A percentile compares a stretch with the other conserved stretches of the same genome.
These are phyloP conservation scores for Dactylis glomerata DNA, from an alignment of 176 grass and related monocot species.

Conservation along the genomic window DNA sequence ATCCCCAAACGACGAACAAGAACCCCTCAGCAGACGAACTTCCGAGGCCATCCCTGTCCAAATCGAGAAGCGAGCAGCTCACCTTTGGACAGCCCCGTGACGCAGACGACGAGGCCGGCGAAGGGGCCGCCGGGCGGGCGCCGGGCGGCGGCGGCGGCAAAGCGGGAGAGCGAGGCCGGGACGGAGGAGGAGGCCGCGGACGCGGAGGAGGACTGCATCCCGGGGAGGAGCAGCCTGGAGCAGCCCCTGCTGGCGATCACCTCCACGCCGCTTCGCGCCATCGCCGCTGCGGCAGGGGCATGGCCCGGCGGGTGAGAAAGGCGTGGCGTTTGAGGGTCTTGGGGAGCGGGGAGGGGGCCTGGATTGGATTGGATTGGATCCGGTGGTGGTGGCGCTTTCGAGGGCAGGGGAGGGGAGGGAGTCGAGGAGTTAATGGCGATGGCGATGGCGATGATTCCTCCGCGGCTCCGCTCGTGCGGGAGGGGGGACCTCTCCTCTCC, in stretches of 20 bases:
- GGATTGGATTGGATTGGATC: slow-evolving; percentile 11
- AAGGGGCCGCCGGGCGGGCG: slow-evolving; percentile 46
- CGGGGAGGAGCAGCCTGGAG: slow-evolving; percentile 64
- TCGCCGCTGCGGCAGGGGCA: slow-evolving; percentile 24
- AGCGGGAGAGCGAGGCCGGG: slow-evolving; percentile 24
- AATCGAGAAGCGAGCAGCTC: neutral
- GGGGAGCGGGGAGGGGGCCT: neutral
- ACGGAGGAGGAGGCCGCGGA: slow-evolving; percentile 44
- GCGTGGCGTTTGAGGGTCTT: neutral
- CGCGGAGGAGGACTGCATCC: slow-evolving; percentile 48
- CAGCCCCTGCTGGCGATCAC: slow-evolving; percentile 77
- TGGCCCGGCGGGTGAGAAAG: slow-evolving; percentile 2
- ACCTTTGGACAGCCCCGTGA: slow-evolving; percentile 97
- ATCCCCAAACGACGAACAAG: neutral
- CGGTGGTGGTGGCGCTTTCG: slow-evolving; percentile 42
- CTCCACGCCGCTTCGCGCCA: slow-evolving; percentile 70
- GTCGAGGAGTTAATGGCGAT: slow-evolving; percentile 33
- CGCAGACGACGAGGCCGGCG: slow-evolving; percentile 81
- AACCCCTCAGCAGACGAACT: neutral
- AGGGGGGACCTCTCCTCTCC: neutral
- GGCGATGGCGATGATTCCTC: slow-evolving; percentile 26
- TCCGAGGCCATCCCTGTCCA: neutral
- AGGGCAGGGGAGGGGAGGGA: neutral
- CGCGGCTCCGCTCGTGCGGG: neutral
- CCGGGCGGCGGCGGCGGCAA: neutral